Conservation (phyloP, 2,329 filamentous ascomycete genomes). For the Stagonosporopsis vannaccii region DNA sequence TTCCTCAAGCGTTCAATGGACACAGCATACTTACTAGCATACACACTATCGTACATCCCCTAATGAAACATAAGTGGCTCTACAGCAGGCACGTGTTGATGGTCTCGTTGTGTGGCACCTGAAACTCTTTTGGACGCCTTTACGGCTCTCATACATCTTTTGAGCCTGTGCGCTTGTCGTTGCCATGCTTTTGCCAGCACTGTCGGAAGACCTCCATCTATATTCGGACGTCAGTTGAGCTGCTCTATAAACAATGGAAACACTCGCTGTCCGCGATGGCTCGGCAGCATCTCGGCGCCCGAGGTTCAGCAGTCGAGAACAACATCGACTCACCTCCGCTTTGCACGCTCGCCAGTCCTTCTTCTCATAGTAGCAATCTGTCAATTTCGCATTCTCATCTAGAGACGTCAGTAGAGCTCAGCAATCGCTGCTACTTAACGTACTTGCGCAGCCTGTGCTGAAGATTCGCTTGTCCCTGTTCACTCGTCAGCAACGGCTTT, state of each 20-base stretch:
- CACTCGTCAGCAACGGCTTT: constrained; percentile 3
- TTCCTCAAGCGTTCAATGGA: neutral
- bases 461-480: constrained; percentile 95
- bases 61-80: constrained; percentile 5
- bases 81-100: neutral
- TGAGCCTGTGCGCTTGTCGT: constrained; percentile 79
- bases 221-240: neutral
- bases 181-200: constrained; percentile 91
- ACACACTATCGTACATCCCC: constrained; percentile 9
- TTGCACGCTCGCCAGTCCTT: constrained; percentile 94
- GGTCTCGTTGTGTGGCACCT: neutral
- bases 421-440: neutral
- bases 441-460: constrained; percentile 92
- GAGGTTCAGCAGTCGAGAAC: constrained; percentile 16
- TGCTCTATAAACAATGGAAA: neutral
- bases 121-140: neutral
- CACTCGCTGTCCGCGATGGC: constrained; percentile 11
- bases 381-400: constrained; percentile 92
- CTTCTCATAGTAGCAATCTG: constrained; percentile 94
- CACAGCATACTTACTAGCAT: constrained; percentile 15
- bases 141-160: constrained; percentile 67
- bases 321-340: constrained; percentile 72
- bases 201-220: constrained; percentile 90
- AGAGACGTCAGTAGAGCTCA: neutral
- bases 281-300: constrained; percentile 40